Conservation (phyloP, 2,329 filamentous ascomycete species). For the Zymoseptoria passerinii region DNA sequence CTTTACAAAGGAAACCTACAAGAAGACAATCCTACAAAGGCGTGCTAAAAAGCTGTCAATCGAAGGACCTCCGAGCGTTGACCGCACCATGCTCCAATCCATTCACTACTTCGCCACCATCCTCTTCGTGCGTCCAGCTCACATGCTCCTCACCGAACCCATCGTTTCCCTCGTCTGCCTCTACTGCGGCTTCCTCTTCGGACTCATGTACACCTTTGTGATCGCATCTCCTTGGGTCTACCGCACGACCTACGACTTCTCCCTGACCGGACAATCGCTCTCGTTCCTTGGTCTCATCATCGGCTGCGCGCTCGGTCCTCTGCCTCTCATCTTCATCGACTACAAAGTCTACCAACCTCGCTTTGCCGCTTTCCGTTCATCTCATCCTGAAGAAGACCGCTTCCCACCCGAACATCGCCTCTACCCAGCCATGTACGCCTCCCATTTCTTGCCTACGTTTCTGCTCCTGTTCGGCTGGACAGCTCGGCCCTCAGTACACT, state of each 20-base stretch:
- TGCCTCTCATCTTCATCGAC: conserved; percentile 18
- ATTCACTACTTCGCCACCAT: conserved; percentile 18
- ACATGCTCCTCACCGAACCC: conserved; percentile 34
- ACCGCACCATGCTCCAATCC: conserved; percentile 6
- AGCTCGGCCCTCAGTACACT: conserved; percentile 26
- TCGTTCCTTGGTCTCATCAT: conserved; percentile 22
- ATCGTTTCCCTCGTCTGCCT: conserved; percentile 34
- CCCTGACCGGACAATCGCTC: conserved; percentile 26
- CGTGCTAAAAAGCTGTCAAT: conserved; percentile 22
- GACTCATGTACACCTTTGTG: conserved; percentile 37
- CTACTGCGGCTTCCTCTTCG: conserved; percentile 34
- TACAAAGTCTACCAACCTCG: conserved; percentile 17
- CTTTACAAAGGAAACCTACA: conserved; percentile 27
- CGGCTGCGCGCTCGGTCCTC: conserved; percentile 13
- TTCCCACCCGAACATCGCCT: conserved; percentile 27
- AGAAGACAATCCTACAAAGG: conserved; percentile 25
- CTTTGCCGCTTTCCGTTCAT: neutral
- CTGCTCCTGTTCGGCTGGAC: conserved; percentile 33
- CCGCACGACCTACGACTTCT: conserved; percentile 21
- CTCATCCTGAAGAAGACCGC: conserved; percentile 9
- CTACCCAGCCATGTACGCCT: conserved; percentile 27
- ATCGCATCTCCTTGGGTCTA: conserved; percentile 31
- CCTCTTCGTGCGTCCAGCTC: conserved; percentile 20
- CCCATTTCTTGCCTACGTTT: conserved; percentile 25
- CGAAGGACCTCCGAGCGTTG: conserved; percentile 12